Base-by-base conservation (phyloP, 768 basidiomycete genomes). In the Saitozyma sp. region DNA sequence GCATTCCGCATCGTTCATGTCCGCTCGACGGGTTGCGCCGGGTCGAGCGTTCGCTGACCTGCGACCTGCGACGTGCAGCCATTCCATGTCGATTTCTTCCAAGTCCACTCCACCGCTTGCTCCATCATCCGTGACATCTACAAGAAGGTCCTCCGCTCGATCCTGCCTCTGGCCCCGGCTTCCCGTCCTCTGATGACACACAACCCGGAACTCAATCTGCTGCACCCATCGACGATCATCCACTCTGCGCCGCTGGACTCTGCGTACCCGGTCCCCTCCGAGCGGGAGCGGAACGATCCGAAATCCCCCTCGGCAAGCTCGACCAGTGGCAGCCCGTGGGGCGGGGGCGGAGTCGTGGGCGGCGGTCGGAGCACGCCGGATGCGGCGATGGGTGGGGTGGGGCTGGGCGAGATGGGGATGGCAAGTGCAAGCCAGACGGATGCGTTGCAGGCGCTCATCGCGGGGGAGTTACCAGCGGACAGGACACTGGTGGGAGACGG, bases 71-170 rank as follows among this genome's bases (percentile, higher is more conserved):
- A 52, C 48, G 19, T 20, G 2, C 62, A 74, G 75, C 78, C 78
- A 0, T 79, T 78, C 62, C 46, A 62, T 38, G 69, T 58, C 50
- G 61, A 64, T 59, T 68, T 61, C 61, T 66, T 63, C 62, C 72
- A 56, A 55, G 65, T 53, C 50, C 72, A 64, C 58, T 63, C 69
- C 48, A 64, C 55, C 16, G 54, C 63, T 46, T 68, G 63, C 61
- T 68, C 60, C 13, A 71, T 76, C 63, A 70, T 79, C 56, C 74
- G 73, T 9, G 75, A 75, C 37, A 48, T 78, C 1, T 79, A 79
- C 67, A 74, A 69, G 40, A 75, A 73, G 49, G 54, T 76, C 19
- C 59, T 72, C 8, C 64, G 64, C 9, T 69, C 74, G 63, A 62
- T 78, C 58, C 62, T 75, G 13, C 75, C 75, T 19, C 54, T 62